Evolutionary conservation across 2,329 filamentous ascomycete genomes (phyloP), one percentile per base, ranked within the genome.

Genomic region (Nannizzia gypsea): DNA sequence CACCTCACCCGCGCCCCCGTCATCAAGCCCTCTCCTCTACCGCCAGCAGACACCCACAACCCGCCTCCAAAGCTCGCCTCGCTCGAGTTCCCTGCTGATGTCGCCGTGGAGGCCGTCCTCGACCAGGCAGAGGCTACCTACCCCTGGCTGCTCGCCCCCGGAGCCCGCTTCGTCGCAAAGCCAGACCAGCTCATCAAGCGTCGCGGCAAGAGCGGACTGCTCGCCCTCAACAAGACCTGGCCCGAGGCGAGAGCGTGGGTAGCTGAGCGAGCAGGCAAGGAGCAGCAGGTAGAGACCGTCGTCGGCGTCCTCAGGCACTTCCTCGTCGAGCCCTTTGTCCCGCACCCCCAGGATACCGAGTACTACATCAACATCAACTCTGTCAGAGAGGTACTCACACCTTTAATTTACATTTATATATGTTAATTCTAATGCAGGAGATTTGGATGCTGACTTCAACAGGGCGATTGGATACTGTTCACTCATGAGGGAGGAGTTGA

Each of bases 281-380:
- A 83, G 70, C 88, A 96, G 74, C 84, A 90, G 80, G 93, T 99
- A 67, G 93, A 99, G 85, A 87, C 88, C 69, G 86, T 90, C 67
- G 84, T 88, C 65, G 93, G 93, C 74, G 84, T 88, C 65, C 83
- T 99, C 74, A 87, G 91, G 75, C 89, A 95, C 71, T 99, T 99
- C 83, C 82, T 99, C 66, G 91, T 99, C 68, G 93, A 99, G 84
- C 93, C 93, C 58, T 97, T 99, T 73, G 91, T 97, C 64, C 93
- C 92, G 71, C 93, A 99, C 78, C 88, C 91, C 66, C 83, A 90
- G 70, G 87, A 90, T 75, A 96, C 92, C 66, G 93, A 99, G 79
- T 97, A 97, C 82, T 99, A 99, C 80, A 96, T 99, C 82, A 96
- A 96, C 86, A 99, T 99, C 82, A 93, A 96, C 84, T 97, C 93